Percentiles rank a stretch among this genome's conserved stretches.
Conservation (phyloP, 805 yeast species). For the Pichia insulana region DNA sequence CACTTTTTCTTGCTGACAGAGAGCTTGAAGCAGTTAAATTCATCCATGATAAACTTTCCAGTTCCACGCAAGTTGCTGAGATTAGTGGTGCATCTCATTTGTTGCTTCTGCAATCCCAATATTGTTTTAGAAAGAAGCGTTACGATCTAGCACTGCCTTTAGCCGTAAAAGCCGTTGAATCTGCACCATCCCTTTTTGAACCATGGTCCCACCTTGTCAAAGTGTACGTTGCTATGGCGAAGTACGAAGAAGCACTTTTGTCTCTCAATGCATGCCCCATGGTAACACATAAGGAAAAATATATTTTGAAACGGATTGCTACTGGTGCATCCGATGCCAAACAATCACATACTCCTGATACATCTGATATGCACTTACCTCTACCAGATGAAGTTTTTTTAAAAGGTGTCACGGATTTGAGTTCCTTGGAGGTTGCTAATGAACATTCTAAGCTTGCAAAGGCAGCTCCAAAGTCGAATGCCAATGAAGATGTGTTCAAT, state of each 20-base stretch:
- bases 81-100: slow-evolving; percentile 50
- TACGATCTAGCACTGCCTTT: slow-evolving; percentile 49
- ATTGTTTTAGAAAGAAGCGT: slow-evolving; percentile 43
- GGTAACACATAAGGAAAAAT: slow-evolving; percentile 66
- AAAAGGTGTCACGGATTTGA: slow-evolving; percentile 59
- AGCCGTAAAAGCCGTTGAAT: slow-evolving; percentile 57
- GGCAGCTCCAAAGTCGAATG: background rate
- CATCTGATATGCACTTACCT: slow-evolving; percentile 61
- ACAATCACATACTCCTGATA: slow-evolving; percentile 23
- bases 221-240: slow-evolving; percentile 52
- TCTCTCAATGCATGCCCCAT: slow-evolving; percentile 76
- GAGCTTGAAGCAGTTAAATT: slow-evolving; percentile 50
- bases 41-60: slow-evolving; percentile 36
- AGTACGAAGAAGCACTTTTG: slow-evolving; percentile 63
- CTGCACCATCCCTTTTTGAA: slow-evolving; percentile 66
- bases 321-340: slow-evolving; percentile 3
- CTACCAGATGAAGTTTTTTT: slow-evolving; percentile 66
- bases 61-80: slow-evolving; percentile 19
- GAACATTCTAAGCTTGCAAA: slow-evolving; percentile 54
- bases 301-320: slow-evolving; percentile 45
- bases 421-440: slow-evolving; percentile 51
- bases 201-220: slow-evolving; percentile 66
- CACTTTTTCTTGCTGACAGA: slow-evolving; percentile 44
- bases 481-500: background rate
- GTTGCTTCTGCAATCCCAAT: slow-evolving; percentile 48